Conservation (phyloP, 768 basidiomycete species). For the Hygrophorus russula region DNA sequence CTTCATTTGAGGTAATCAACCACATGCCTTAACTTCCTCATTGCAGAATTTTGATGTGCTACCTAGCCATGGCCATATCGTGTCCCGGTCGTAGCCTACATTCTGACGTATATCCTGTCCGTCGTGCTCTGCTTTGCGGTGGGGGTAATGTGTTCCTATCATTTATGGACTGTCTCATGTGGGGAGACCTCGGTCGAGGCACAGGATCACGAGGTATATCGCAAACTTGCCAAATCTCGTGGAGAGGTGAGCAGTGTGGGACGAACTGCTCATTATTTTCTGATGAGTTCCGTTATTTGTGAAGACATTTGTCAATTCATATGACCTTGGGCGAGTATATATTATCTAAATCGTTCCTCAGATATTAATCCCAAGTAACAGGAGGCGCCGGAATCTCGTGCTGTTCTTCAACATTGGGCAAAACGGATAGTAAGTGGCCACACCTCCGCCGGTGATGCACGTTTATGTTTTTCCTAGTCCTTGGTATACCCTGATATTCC, state of each 20-base stretch:
- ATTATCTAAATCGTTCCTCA: background rate
- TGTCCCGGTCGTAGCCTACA: slow-evolving; percentile 59
- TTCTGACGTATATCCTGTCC: slow-evolving; percentile 67
- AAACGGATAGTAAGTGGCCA: slow-evolving; percentile 59
- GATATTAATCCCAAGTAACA: slow-evolving; percentile 10
- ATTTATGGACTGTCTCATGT: slow-evolving; percentile 54
- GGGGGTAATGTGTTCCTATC: slow-evolving; percentile 59
- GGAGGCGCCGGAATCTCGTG: slow-evolving; percentile 54
- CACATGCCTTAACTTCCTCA: background rate
- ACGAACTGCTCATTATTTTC: background rate
- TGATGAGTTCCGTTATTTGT: background rate
- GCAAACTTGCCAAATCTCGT: slow-evolving; percentile 51
- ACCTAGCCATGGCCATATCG: slow-evolving; percentile 42
- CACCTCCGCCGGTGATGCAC: background rate
- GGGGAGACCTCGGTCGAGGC: slow-evolving; percentile 88
- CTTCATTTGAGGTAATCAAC: slow-evolving; percentile 25
- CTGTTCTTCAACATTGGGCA: slow-evolving; percentile 83
- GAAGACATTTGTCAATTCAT: slow-evolving; percentile 81
- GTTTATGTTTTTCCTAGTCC: slow-evolving; percentile 36
- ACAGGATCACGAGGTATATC: slow-evolving; percentile 78
- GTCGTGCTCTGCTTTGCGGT: slow-evolving; percentile 69
- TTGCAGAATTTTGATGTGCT: background rate
- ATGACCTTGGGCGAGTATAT: slow-evolving; percentile 67
- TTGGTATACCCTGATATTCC: slow-evolving; percentile 68
- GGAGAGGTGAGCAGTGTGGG: slow-evolving; percentile 44